Evolutionary conservation across 129 eudicot genomes (phyloP), one percentile per base, ranked within the genome.

Genomic region (Sambucus nigra): DNA sequence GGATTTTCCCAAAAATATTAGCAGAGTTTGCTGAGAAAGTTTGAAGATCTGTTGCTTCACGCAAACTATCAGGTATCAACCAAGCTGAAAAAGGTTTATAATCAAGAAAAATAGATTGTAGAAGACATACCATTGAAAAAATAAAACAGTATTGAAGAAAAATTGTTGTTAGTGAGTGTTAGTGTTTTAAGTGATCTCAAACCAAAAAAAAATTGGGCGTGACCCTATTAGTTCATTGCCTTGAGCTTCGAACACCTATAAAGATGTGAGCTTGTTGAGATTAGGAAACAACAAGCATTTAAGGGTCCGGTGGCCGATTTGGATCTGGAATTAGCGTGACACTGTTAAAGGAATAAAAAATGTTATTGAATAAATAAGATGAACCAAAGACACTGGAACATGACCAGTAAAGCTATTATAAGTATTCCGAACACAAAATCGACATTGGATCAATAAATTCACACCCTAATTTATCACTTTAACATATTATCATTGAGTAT

Each of bases 1-100:
- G 96, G 39, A 82, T 67, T 7, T 31, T 59, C 7, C 97, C 97
- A 51, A 71, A 49, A 16, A 89, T 39, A 47, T 69, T 76, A 8
- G 88, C 76, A 0, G 69, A 50, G 1, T 66, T 75, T 7, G 95
- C 93, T 2, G 95, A 78, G 65, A 88, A 84, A 23, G n/a, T 53
- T 54, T 63, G 70, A 25, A 88, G 38, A 8, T 78, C 26, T 8
- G 79, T 32, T 7, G 87, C 92, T 12, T 46, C 50, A 58, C 48
- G 73, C 14, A 88, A 28, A 15, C 81, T 51, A 2, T 75, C 81
- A 14, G 92, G 85, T 16, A 88, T 70, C 2, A 28, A n/a, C 97
- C 97, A 88, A 7, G 63, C 32, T 12, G 13, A n/a, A 58, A 58
- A 58, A 5, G 63, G 29, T 40, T 58, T 58, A 16, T 58, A 58